phyloP scores from a whole-genome alignment of 2,329 filamentous ascomycete species.

The Aspergillus brunneoviolaceus region DNA sequence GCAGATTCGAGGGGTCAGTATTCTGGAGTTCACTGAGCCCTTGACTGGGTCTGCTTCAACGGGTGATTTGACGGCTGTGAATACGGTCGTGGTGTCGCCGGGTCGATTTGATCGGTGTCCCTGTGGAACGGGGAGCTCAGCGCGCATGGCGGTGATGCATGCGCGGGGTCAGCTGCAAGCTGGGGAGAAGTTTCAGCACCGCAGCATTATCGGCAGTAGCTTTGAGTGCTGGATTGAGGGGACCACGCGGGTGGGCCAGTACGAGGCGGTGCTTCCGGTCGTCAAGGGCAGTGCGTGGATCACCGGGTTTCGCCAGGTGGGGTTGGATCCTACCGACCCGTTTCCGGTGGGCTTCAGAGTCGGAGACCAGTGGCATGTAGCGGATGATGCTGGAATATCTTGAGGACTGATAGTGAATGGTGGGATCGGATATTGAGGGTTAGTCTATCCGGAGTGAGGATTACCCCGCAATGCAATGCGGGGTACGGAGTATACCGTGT shows the following conservation, averaged over 20 bases:
- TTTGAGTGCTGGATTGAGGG: constrained; percentile 41
- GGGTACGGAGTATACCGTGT: too few species aligned
- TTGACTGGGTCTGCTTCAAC: constrained; percentile 19
- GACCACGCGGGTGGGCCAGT: constrained; percentile 39
- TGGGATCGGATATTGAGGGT: too few species aligned
- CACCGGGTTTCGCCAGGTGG: constrained; percentile 42
- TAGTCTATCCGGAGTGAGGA: too few species aligned
- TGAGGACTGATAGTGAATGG: too few species aligned
- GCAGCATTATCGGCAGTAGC: constrained; percentile 45
- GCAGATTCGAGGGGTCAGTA: constrained; percentile 41
- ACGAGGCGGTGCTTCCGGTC: constrained; percentile 41
- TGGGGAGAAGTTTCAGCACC: constrained; percentile 38
- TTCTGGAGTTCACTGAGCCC: constrained; percentile 40
- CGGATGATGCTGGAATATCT: too few species aligned
- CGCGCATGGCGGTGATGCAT: constrained; percentile 46
- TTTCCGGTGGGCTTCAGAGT: too few species aligned
- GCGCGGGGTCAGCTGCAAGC: constrained; percentile 39
- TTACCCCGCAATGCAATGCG: too few species aligned
- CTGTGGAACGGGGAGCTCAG: constrained; percentile 48
- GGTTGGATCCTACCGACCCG: constrained; percentile 39
- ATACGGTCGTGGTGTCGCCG: constrained; percentile 47
- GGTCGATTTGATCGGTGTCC: constrained; percentile 48
- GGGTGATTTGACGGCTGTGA: constrained; percentile 24
- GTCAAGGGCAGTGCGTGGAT: constrained; percentile 49
- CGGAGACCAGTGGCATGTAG: too few species aligned